Percentiles rank a stretch among this genome's conserved stretches.
Evolutionary conservation across 495 filamentous ascomycete genomes (phyloP).

Genomic region (Xylaria acuta): DNA sequence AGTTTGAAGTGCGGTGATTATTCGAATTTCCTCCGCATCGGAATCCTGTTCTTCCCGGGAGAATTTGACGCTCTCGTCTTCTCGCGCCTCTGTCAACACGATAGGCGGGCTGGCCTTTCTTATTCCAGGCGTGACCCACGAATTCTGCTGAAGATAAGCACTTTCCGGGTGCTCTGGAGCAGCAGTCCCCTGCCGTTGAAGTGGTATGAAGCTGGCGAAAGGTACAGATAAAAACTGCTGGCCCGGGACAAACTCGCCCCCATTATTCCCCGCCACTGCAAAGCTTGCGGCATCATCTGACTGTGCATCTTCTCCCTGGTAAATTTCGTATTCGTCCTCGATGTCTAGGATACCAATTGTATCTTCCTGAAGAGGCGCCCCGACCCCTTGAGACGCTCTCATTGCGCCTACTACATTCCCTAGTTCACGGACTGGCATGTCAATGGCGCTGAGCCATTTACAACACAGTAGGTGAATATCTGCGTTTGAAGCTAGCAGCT

Average conservation of each 20-base stretch:
- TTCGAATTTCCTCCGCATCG: background rate
- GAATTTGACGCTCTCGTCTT: background rate
- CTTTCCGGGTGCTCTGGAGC: background rate
- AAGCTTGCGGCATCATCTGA: background rate
- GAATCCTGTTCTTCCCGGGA: background rate
- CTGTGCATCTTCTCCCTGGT: background rate
- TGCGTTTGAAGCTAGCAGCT: conserved; percentile 26
- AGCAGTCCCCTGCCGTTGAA: background rate
- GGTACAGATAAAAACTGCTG: background rate
- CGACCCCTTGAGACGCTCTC: background rate
- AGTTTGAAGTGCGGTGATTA: background rate
- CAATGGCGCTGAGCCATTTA: conserved; percentile 29
- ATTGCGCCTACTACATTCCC: background rate
- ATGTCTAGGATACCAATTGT: background rate
- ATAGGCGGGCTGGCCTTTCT: background rate
- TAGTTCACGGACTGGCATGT: conserved; percentile 24
- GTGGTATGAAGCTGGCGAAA: background rate
- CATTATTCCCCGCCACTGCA: background rate
- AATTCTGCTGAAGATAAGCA: background rate
- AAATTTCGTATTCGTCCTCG: conserved; percentile 17
- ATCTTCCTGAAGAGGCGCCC: background rate
- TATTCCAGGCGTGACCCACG: background rate
- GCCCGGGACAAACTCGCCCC: background rate
- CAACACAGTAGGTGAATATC: conserved; percentile 21
- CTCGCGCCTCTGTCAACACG: background rate